Evolutionary conservation across 2,329 filamentous ascomycete genomes (phyloP), one percentile per base, ranked within the genome.

Genomic region (Trichoderma koningii): DNA sequence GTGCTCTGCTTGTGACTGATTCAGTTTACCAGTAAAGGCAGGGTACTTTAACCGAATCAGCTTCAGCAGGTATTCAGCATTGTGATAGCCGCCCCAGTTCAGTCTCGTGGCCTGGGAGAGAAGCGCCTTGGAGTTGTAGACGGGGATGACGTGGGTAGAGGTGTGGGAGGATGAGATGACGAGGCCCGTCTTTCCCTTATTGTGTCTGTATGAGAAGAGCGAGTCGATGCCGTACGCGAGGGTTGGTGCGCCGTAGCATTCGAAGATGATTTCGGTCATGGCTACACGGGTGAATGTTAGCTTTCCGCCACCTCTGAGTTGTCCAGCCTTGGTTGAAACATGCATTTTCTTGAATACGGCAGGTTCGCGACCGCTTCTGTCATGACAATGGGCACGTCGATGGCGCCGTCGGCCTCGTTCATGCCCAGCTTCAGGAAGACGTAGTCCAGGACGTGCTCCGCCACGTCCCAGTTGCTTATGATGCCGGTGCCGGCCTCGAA

Each of bases 261-360:
- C 95, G 76, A 98, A 99, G 12, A 99, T 82, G 63, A 98, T 94
- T 74, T 99, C 95, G 50, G 91, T 96, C 94, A 98, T 98, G 70
- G 91, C 92, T 96, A 69, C 65, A 60, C 7, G 50, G 23, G 1
- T 7, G 66, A 74, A 41, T 23, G 51, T 41, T 17, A 42, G 48
- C 55, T 19, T 17, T 7, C 15, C 2, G 1, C 15, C 7, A 3
- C 28, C 21, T 23, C 26, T 34, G 30, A 34, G 30, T 2, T 14
- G 15, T 7, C 19, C 26, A n/a, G n/a, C 12, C 5, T 10, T 14
- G 2, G 17, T 4, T 28, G 21, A 1, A 41, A 81, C 89, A 69
- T 79, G 96, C 92, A 94, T 80, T 91, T 94, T 70, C 93, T 83
- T 53, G 93, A 89, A 74, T 99, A 99, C 14, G 87, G 87, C 66